Evolutionary conservation across 345 rosid species (phyloP).

Genomic region (Eucalyptus grandis): DNA sequence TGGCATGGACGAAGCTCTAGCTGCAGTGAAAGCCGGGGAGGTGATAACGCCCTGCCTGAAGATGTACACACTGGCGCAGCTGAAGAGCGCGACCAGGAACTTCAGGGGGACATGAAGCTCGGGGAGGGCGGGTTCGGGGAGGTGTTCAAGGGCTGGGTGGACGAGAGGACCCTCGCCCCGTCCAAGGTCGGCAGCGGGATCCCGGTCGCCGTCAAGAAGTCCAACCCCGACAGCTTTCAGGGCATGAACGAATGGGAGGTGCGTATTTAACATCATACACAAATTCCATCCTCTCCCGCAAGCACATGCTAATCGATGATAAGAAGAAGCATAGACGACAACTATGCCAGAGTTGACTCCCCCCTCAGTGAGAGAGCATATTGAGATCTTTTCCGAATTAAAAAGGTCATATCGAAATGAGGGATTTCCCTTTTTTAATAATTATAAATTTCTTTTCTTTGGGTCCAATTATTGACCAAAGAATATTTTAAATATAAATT

Average conservation of each 20-base stretch:
- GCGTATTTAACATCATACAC: too few relatives aligned
- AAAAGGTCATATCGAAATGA: too few relatives aligned
- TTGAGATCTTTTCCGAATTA: background rate
- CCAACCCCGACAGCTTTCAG: slow-evolving; percentile 54
- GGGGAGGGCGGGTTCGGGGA: slow-evolving; percentile 79
- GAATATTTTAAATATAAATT: background rate
- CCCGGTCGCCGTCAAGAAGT: slow-evolving; percentile 6
- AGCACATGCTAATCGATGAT: too few relatives aligned
- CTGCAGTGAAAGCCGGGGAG: background rate
- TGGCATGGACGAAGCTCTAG: background rate
- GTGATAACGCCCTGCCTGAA: background rate
- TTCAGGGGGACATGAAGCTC: slow-evolving; percentile 11
- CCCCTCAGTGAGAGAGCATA: background rate
- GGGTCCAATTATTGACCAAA: background rate
- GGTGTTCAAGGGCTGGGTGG: slow-evolving; percentile 81
- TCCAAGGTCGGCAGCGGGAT: background rate
- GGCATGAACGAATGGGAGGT: slow-evolving; percentile 80
- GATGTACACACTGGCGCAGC: too few relatives aligned
- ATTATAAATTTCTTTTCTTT: background rate
- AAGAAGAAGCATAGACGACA: background rate
- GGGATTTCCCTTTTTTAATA: background rate
- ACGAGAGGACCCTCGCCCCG: slow-evolving; percentile 27
- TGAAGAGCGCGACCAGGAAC: too few relatives aligned
- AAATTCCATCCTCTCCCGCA: too few relatives aligned
- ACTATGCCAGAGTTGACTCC: background rate